These are phyloP conservation scores for Aquilaria yunnanensis DNA, from an alignment of 345 rosid genomes.

Conservation along the genomic window DNA sequence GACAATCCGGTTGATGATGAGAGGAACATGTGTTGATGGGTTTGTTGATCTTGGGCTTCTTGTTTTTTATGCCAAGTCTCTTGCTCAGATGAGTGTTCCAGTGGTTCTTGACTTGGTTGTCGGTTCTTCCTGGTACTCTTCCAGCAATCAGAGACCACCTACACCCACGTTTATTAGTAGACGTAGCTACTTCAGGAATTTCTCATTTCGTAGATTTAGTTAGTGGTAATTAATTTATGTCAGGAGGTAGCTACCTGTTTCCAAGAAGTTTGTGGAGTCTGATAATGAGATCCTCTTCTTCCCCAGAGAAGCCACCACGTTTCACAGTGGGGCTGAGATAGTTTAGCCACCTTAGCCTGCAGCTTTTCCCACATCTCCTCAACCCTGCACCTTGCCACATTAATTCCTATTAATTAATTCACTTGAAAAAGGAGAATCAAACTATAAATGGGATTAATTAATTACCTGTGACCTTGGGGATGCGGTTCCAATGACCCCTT, in stretches of 20 bases:
- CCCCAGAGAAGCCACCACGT: conserved; percentile 18
- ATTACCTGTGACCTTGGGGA: conserved; percentile 18
- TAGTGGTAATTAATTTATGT: not conserved
- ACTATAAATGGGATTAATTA: not conserved
- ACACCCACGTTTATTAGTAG: no score
- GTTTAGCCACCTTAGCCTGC: conserved; percentile 23
- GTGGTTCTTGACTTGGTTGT: conserved; percentile 50
- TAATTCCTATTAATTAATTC: not conserved
- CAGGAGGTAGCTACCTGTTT: conserved; percentile 12
- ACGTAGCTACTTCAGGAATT: not conserved
- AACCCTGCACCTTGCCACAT: not conserved
- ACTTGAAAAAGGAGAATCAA: not conserved
- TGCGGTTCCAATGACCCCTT: conserved; percentile 27
- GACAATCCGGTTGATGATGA: no score
- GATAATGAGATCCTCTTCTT: conserved; percentile 24
- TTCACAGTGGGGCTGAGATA: conserved; percentile 21
- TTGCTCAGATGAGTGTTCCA: conserved; percentile 55
- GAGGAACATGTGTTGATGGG: not conserved
- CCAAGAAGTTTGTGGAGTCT: conserved; percentile 28
- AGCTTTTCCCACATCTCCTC: conserved; percentile 24
- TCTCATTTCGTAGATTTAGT: not conserved
- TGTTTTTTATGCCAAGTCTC: conserved; percentile 20
- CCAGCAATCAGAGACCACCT: conserved; percentile 61
- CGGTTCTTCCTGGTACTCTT: conserved; percentile 47
- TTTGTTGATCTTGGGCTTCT: not conserved